Percentiles rank a stretch among this genome's conserved stretches.
Conservation (phyloP, 441 rosid species). For the Aleurites moluccanus region DNA sequence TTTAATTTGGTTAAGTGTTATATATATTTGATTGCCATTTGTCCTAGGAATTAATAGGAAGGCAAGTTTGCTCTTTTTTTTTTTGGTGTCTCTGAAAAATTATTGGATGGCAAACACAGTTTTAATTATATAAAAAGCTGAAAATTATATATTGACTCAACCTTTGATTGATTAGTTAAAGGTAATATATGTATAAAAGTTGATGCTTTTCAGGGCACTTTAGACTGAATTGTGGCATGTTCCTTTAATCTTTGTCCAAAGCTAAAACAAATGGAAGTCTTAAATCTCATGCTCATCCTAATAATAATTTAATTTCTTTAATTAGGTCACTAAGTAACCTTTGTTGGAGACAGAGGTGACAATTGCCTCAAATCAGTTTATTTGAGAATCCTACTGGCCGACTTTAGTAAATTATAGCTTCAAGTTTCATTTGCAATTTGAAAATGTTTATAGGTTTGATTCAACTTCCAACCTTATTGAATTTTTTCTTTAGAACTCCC, state of each 20-base stretch:
- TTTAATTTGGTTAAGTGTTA: too few relatives aligned
- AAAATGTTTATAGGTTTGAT: too few relatives aligned
- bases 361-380: not conserved
- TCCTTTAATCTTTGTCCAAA: conserved; percentile 6
- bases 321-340: not conserved
- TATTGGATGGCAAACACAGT: too few relatives aligned
- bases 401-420: not conserved
- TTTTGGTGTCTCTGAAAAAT: too few relatives aligned
- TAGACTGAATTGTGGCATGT: not conserved
- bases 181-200: not conserved
- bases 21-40: too few relatives aligned
- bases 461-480: too few relatives aligned
- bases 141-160: not conserved
- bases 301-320: not conserved
- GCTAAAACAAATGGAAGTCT: conserved; percentile 14
- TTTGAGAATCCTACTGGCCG: not conserved
- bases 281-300: conserved; percentile 13
- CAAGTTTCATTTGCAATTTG: too few relatives aligned
- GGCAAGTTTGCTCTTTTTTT: too few relatives aligned
- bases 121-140: too few relatives aligned
- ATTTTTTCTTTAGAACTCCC: too few relatives aligned
- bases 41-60: too few relatives aligned
- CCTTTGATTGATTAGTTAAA: not conserved
- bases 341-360: conserved; percentile 20
- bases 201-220: conserved; percentile 21